Percentiles rank a stretch among this genome's conserved stretches.
These are phyloP conservation scores for Fusarium beomiforme DNA, from an alignment of 2,329 filamentous ascomycete genomes.

Conservation along the genomic window DNA sequence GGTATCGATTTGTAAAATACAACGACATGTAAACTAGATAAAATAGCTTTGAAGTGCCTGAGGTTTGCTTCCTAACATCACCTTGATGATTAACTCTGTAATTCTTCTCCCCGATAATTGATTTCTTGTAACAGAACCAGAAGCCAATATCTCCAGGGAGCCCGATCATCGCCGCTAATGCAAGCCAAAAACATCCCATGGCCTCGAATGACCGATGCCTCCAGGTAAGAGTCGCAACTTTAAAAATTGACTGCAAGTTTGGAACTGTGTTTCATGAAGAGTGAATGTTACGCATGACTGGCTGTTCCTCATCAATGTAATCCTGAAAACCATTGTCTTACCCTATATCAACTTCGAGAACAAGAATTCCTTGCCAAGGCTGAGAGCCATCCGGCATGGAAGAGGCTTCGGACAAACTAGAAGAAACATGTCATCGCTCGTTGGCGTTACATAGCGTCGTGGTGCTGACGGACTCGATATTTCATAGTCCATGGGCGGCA, in stretches of 20 bases:
- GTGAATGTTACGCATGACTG: neutral
- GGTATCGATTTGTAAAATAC: conserved; percentile 25
- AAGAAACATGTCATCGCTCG: too few relatives aligned
- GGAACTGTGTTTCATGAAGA: neutral
- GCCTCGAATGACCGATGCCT: neutral
- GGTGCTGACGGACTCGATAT: too few relatives aligned
- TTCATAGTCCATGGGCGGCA: too few relatives aligned
- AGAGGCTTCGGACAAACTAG: too few relatives aligned
- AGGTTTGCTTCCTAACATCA: neutral
- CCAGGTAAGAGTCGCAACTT: neutral
- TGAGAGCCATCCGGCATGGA: neutral
- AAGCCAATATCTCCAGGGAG: too few relatives aligned
- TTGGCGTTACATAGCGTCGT: too few relatives aligned
- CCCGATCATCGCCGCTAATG: too few relatives aligned
- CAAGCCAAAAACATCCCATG: fast-evolving
- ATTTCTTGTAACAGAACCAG: neutral
- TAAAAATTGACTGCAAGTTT: neutral
- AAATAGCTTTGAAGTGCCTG: neutral
- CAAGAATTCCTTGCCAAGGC: neutral
- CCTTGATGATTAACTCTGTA: too few relatives aligned
- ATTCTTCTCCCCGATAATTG: too few relatives aligned
- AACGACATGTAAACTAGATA: conserved; percentile 29
- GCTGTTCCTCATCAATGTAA: neutral
- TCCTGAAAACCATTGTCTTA: neutral
- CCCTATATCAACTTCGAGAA: neutral